phyloP scores from a whole-genome alignment of 108 stramenopile genomes.

The Stephanodiscus minutulus region DNA sequence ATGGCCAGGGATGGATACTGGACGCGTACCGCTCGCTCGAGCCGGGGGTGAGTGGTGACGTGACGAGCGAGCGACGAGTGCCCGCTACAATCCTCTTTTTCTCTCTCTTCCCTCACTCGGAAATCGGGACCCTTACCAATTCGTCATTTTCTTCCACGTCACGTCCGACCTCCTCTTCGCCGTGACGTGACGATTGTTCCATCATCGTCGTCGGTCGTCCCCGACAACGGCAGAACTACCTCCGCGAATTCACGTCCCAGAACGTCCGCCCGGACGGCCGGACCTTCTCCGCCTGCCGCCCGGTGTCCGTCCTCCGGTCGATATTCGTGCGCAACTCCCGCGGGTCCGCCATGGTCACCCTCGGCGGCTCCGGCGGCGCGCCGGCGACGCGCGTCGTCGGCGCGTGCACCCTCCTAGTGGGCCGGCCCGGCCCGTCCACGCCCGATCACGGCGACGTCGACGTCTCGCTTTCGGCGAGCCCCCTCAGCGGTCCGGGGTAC shows the following conservation, averaged over 20 bases:
- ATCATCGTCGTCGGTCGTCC: not conserved
- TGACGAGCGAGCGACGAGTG: not conserved
- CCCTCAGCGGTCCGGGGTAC: constrained; percentile 35
- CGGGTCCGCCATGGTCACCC: constrained; percentile 68
- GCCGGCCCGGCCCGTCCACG: constrained; percentile 63
- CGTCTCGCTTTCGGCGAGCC: constrained; percentile 38
- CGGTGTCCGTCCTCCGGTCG: constrained; percentile 51
- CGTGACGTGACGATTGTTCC: no score
- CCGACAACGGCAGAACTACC: constrained; percentile 39
- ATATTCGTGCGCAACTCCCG: constrained; percentile 60
- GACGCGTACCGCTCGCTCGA: constrained; percentile 47
- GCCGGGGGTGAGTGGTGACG: constrained; percentile 30
- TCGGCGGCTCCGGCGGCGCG: constrained; percentile 22
- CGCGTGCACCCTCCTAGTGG: constrained; percentile 67
- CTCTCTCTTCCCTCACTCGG: no score
- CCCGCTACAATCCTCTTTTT: no score
- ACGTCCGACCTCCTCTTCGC: no score
- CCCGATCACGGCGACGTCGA: constrained; percentile 59
- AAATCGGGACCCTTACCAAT: no score
- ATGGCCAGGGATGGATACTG: constrained; percentile 40
- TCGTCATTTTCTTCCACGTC: no score
- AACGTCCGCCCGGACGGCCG: constrained; percentile 75
- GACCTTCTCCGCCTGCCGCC: constrained; percentile 54
- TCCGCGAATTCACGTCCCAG: constrained; percentile 56
- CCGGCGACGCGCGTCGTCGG: constrained; percentile 61